Evolutionary conservation across 306 rosid species (phyloP).

Genomic region (Cicer judaicum): DNA sequence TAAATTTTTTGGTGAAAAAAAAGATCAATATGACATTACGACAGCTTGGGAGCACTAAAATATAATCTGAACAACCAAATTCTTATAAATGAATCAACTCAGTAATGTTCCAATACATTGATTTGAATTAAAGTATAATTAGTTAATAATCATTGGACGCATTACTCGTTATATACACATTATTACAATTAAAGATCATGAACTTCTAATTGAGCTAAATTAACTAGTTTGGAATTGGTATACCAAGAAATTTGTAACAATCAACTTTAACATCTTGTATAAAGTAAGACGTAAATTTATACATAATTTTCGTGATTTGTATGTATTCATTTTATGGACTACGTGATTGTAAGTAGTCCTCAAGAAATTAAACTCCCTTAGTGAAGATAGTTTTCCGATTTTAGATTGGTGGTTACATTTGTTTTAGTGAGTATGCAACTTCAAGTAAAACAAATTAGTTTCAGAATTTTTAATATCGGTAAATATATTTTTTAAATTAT

Average conservation of each 20-base stretch:
- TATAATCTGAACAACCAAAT: not conserved
- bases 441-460: too few species aligned
- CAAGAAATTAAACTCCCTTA: slow-evolving; percentile 36
- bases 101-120: not conserved
- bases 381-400: slow-evolving; percentile 3
- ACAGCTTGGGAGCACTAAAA: slow-evolving; percentile 6
- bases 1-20: too few species aligned
- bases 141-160: not conserved
- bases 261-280: not conserved
- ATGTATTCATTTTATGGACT: not conserved
- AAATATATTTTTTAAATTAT: too few species aligned
- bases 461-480: too few species aligned
- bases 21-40: not conserved
- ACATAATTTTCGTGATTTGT: not conserved
- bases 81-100: slow-evolving; percentile 8
- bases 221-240: slow-evolving; percentile 25
- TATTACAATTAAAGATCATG: not conserved
- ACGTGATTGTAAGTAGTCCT: slow-evolving; percentile 44
- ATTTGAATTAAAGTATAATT: not conserved
- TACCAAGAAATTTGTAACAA: not conserved
- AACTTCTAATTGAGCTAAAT: not conserved
- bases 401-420: not conserved
- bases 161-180: not conserved
- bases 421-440: too few species aligned
- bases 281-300: slow-evolving; percentile 2